Percentiles rank a stretch among this genome's conserved stretches.
Conservation (phyloP, 495 filamentous ascomycete species). For the Podospora anserina region DNA sequence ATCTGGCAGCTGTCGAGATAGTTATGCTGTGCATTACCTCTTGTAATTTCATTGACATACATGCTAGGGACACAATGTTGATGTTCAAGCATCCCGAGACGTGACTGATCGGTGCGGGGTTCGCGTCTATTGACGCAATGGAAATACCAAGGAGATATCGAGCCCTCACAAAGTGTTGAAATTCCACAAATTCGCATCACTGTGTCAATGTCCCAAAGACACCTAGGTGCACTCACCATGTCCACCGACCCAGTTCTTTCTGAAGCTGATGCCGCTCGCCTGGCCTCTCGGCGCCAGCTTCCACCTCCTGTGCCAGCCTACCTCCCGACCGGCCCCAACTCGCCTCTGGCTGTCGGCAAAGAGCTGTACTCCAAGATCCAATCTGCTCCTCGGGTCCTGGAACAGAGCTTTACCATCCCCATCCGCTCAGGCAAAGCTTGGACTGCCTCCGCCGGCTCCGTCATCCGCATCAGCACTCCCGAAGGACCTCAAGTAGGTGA, state of each 20-base stretch:
- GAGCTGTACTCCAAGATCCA: constrained; percentile 41
- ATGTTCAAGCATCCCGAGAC: no score
- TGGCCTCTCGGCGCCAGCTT: constrained; percentile 22
- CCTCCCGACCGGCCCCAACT: constrained; percentile 38
- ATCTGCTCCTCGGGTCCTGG: constrained; percentile 31
- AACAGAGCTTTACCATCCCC: constrained; percentile 46
- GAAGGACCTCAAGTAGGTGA: constrained; percentile 77
- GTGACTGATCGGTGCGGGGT: neutral
- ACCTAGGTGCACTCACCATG: neutral
- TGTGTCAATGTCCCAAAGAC: neutral
- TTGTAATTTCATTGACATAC: no score
- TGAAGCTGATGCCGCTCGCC: neutral
- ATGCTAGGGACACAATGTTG: no score
- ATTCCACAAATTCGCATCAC: neutral
- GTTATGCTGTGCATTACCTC: no score
- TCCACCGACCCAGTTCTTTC: neutral
- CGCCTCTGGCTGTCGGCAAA: constrained; percentile 44
- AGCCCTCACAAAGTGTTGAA: neutral
- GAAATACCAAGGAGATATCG: neutral
- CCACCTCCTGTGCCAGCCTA: constrained; percentile 48
- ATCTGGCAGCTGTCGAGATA: no score
- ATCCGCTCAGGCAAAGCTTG: constrained; percentile 62
- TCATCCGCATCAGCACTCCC: constrained; percentile 69
- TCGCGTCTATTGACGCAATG: neutral
- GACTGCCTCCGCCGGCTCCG: constrained; percentile 57